phyloP scores from a whole-genome alignment of 208 protist species.

The Wallacemonas sp. region DNA sequence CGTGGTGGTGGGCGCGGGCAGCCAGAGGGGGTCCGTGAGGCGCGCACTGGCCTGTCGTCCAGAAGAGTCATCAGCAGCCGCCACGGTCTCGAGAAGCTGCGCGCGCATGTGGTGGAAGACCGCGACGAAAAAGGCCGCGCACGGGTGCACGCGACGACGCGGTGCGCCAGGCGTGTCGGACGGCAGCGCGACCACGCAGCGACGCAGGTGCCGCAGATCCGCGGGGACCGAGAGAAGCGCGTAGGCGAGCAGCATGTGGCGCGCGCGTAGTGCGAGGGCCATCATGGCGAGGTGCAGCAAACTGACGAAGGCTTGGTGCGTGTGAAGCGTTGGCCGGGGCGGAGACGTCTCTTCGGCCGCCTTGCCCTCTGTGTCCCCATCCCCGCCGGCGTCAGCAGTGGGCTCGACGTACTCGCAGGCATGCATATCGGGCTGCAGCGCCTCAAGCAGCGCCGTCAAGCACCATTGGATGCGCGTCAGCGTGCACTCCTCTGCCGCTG shows the following conservation, averaged over 20 bases:
- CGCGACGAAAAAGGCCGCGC: constrained; percentile 28
- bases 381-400: background rate
- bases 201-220: constrained; percentile 6
- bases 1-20: background rate
- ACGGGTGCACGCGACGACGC: constrained; percentile 21
- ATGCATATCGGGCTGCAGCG: constrained; percentile 1
- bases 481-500: background rate
- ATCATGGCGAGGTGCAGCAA: constrained; percentile 11
- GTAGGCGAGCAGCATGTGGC: constrained; percentile 38
- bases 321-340: constrained; percentile 1
- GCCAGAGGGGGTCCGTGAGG: constrained; percentile 12
- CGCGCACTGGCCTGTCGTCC: background rate
- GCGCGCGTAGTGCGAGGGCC: constrained; percentile 20
- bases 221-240: constrained; percentile 27
- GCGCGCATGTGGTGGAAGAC: constrained; percentile 19
- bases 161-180: background rate
- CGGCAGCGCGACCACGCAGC: constrained; percentile 3
- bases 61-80: too few relatives aligned
- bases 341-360: background rate
- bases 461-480: constrained; percentile 8
- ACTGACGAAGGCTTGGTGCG: constrained; percentile 7
- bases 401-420: background rate
- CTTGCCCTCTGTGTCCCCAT: background rate
- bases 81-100: constrained; percentile 10
- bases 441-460: constrained; percentile 4